Evolutionary conservation across 352 stramenopile species (phyloP).

Genomic region (Phytophthora hybrid): DNA sequence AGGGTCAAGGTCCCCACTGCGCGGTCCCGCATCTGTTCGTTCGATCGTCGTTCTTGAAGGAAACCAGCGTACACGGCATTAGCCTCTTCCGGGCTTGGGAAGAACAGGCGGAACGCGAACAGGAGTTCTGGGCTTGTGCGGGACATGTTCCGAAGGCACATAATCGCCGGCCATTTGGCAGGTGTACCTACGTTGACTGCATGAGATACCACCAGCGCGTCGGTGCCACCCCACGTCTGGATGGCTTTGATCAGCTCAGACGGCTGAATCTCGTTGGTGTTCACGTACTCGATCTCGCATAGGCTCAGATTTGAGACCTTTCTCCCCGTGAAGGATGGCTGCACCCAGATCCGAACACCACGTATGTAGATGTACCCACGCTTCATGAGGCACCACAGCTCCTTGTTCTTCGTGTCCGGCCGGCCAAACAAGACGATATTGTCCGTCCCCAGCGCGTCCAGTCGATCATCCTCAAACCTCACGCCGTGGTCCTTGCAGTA

Average conservation of each 20-base stretch:
- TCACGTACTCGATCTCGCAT: slow-evolving; percentile 1
- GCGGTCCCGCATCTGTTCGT: too few species aligned
- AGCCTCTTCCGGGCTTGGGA: neutral
- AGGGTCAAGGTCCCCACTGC: too few species aligned
- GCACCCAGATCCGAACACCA: slow-evolving; percentile 5
- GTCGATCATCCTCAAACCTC: neutral
- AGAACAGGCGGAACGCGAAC: slow-evolving; percentile 3
- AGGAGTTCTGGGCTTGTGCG: neutral
- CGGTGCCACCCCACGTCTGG: neutral
- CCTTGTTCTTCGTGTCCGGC: neutral
- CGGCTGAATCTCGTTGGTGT: slow-evolving; percentile 3
- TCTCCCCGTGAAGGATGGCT: slow-evolving; percentile 4
- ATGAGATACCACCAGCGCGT: slow-evolving; percentile 6
- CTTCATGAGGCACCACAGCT: slow-evolving; percentile 2
- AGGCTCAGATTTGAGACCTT: neutral
- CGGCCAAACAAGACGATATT: neutral
- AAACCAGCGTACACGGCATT: neutral
- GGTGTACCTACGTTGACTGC: neutral
- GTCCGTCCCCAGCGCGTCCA: neutral
- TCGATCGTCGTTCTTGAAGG: too few species aligned
- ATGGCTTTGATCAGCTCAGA: neutral
- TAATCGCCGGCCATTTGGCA: neutral
- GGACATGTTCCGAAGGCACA: slow-evolving; percentile 2
- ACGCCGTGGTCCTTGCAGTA: neutral
- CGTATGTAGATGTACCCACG: neutral